phyloP scores from a whole-genome alignment of 257 asterid species.

The Ajuga chamaepitys region DNA sequence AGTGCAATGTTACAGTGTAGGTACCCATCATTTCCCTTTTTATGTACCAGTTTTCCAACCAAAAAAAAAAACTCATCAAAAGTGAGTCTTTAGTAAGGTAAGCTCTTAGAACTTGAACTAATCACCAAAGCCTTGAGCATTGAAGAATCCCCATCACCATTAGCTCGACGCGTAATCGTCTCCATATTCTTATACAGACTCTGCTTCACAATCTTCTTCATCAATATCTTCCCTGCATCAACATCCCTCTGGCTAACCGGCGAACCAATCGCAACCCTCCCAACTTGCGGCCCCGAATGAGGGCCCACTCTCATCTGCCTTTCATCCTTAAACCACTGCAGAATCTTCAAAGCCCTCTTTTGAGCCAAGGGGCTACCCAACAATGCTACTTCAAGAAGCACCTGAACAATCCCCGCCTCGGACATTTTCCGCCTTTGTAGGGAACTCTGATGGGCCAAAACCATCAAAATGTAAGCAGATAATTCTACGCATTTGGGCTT shows the following conservation, averaged over 20 bases:
- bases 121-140: conserved; percentile 52
- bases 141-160: conserved; percentile 43
- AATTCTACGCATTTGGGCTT: conserved; percentile 66
- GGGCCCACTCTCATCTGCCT: conserved; percentile 62
- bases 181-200: conserved; percentile 75
- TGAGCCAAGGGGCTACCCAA: conserved; percentile 78
- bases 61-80: neutral
- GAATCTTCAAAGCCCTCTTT: conserved; percentile 69
- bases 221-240: conserved; percentile 52
- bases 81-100: conserved; percentile 43
- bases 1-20: conserved; percentile 12
- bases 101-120: conserved; percentile 83
- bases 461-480: conserved; percentile 69
- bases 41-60: conserved; percentile 10
- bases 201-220: conserved; percentile 74
- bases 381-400: conserved; percentile 78
- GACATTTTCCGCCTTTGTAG: conserved; percentile 72
- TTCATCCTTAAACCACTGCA: conserved; percentile 89
- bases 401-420: conserved; percentile 70
- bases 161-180: conserved; percentile 64
- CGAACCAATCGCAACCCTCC: conserved; percentile 30
- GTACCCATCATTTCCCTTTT: neutral
- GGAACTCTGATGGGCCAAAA: conserved; percentile 77
- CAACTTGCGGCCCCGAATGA: conserved; percentile 83
- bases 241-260: conserved; percentile 31